Conservation (phyloP, 2,329 filamentous ascomycete genomes). For the Laburnicola sp. region DNA sequence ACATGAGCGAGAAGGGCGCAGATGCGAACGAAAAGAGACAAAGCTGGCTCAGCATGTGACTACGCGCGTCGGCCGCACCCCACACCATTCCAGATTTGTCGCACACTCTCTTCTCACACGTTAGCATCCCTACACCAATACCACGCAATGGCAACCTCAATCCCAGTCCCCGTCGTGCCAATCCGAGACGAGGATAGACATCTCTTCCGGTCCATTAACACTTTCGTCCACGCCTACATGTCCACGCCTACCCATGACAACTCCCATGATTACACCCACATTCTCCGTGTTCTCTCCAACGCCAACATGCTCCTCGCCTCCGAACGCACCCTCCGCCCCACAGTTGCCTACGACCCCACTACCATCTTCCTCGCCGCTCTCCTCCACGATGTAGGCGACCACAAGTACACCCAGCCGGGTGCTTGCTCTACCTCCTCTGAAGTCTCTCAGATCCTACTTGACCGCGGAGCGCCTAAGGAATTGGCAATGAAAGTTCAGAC, state of each 20-base stretch:
- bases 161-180: slow-evolving; percentile 33
- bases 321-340: slow-evolving; percentile 48
- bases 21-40: slow-evolving; percentile 6
- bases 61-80: slow-evolving; percentile 23
- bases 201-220: slow-evolving; percentile 37
- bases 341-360: slow-evolving; percentile 52
- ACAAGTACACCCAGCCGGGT: slow-evolving; percentile 67
- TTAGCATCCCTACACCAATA: background rate
- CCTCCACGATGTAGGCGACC: slow-evolving; percentile 80
- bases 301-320: slow-evolving; percentile 65
- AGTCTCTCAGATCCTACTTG: slow-evolving; percentile 59
- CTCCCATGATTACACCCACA: slow-evolving; percentile 86
- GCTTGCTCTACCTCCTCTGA: slow-evolving; percentile 31
- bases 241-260: slow-evolving; percentile 59
- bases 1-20: slow-evolving; percentile 10
- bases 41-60: slow-evolving; percentile 29
- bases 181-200: slow-evolving; percentile 20
- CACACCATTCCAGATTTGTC: slow-evolving; percentile 2
- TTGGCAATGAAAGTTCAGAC: slow-evolving; percentile 70
- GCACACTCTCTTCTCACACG: background rate
- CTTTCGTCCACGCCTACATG: slow-evolving; percentile 43
- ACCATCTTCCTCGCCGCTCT: slow-evolving; percentile 68
- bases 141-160: slow-evolving; percentile 17
- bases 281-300: slow-evolving; percentile 76
- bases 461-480: slow-evolving; percentile 57